Conservation (phyloP, 352 stramenopile genomes). For the Phytophthora nicotianae region DNA sequence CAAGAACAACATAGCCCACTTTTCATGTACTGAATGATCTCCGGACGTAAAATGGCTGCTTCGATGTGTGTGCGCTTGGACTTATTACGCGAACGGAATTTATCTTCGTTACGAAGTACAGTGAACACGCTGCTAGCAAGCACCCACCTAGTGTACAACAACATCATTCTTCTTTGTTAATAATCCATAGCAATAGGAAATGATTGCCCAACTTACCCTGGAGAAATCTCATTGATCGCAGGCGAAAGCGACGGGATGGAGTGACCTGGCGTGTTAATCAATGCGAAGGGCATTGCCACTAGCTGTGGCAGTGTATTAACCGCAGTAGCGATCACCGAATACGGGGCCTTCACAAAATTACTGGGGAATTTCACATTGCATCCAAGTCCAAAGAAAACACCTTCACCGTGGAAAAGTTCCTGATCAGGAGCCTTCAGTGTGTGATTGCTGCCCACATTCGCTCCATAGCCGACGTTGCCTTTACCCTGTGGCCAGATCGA, state of each 20-base stretch:
- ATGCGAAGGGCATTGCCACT: conserved; percentile 78
- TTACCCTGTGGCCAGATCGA: conserved; percentile 92
- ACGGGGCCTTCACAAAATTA: conserved; percentile 91
- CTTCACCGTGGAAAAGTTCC: conserved; percentile 93
- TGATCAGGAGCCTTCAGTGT: conserved; percentile 91
- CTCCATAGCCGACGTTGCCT: conserved; percentile 94
- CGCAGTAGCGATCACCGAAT: conserved; percentile 95
- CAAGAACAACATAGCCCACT: conserved; percentile 25
- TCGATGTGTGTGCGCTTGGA: conserved; percentile 74
- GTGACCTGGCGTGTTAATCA: conserved; percentile 81
- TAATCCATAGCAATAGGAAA: not conserved
- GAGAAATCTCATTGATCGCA: conserved; percentile 85
- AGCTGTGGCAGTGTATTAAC: conserved; percentile 90
- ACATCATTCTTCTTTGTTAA: not conserved
- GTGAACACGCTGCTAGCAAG: conserved; percentile 91
- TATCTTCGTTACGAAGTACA: conserved; percentile 88
- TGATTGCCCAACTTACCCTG: conserved; percentile 41
- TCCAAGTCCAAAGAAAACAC: conserved; percentile 95
- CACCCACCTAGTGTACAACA: conserved; percentile 75
- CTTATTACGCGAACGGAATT: conserved; percentile 85
- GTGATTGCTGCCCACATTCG: conserved; percentile 97
- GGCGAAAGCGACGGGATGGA: conserved; percentile 79
- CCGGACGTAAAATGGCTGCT: conserved; percentile 64
- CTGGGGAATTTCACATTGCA: conserved; percentile 95
- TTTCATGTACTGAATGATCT: conserved; percentile 85